These are phyloP conservation scores for Pythium volutum DNA, from an alignment of 352 stramenopile species.

Conservation along the genomic window DNA sequence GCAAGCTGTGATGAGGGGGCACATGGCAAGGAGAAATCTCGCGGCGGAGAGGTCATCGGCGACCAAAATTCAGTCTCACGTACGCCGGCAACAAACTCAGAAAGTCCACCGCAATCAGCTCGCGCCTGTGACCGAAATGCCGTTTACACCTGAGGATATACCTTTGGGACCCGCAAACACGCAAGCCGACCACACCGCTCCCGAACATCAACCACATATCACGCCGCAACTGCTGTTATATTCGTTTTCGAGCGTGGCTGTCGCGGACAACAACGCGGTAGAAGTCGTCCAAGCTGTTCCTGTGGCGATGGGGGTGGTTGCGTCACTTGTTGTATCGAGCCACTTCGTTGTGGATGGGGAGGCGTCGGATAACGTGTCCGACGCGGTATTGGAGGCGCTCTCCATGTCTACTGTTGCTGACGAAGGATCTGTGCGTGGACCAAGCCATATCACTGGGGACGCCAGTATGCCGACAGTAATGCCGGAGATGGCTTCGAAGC, in stretches of 20 bases:
- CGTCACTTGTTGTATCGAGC: too few relatives aligned
- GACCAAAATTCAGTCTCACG: constrained; percentile 25
- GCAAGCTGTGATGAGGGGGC: constrained; percentile 24
- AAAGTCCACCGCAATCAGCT: neutral
- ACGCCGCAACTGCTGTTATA: neutral
- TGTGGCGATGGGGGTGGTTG: too few relatives aligned
- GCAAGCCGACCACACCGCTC: neutral
- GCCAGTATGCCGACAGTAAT: too few relatives aligned
- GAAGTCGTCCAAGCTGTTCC: too few relatives aligned
- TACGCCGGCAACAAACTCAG: constrained; percentile 16
- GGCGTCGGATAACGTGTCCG: too few relatives aligned
- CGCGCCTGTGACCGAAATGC: neutral
- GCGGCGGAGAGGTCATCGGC: constrained; percentile 21
- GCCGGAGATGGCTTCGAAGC: too few relatives aligned
- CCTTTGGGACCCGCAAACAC: neutral
- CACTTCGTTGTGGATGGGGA: too few relatives aligned
- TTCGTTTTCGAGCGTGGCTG: neutral
- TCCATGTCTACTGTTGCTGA: too few relatives aligned
- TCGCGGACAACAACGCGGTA: neutral
- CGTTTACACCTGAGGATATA: neutral
- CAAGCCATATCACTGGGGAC: too few relatives aligned
- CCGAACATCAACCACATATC: neutral
- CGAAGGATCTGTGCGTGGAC: too few relatives aligned
- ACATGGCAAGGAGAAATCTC: constrained; percentile 18
- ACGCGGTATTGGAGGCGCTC: too few relatives aligned